Base-by-base conservation (phyloP, 192 early-diverging fungal species). In the Phlyctochytrium bullatum region DNA sequence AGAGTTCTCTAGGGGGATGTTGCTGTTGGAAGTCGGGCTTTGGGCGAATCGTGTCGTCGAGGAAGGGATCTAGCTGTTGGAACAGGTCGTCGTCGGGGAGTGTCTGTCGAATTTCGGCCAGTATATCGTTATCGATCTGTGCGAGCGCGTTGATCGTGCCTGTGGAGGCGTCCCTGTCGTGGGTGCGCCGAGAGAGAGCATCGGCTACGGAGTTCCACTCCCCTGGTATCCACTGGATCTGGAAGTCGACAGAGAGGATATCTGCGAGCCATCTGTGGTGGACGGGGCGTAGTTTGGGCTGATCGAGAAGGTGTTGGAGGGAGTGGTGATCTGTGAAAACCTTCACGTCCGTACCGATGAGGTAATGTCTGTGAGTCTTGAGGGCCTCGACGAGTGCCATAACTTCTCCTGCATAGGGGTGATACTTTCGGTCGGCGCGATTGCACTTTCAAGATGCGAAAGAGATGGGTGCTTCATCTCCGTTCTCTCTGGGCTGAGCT, bases 201-300 rank as follows among this genome's bases (percentile, higher is more conserved):
- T 62, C 64, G n/a, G 64, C 64, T 16, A 65, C 64, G 14, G 12
- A 64, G 59, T 65, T 65, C 64, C 64, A 65, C n/a, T 65, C 16
- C 6, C 64, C 56, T 14, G 64, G 64, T 23, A 16, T 60, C 64
- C 64, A 65, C 33, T 65, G 60, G 31, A 65, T 65, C 25, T 65
- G 17, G 30, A 65, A n/a, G 64, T 65, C 64, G 36, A 57, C 14
- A 64, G 52, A 17, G 14, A 65, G 62, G 27, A 65, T 65, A 23
- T 59, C 33, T 4, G 52, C 64, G 33, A 65, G 17, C 62, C 58
- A 64, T 28, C 59, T 57, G 52, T 65, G 64, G 28, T 64, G 64
- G 59, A 59, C 58, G 16, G 52, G 52, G 14, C 27, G 17, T 17
- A 65, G 59, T 31, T 65, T 59, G 17, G 64, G 64, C 28, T 59